Evolutionary conservation across 495 filamentous ascomycete genomes (phyloP).

Genomic region (Penicillium atrosanguineum): DNA sequence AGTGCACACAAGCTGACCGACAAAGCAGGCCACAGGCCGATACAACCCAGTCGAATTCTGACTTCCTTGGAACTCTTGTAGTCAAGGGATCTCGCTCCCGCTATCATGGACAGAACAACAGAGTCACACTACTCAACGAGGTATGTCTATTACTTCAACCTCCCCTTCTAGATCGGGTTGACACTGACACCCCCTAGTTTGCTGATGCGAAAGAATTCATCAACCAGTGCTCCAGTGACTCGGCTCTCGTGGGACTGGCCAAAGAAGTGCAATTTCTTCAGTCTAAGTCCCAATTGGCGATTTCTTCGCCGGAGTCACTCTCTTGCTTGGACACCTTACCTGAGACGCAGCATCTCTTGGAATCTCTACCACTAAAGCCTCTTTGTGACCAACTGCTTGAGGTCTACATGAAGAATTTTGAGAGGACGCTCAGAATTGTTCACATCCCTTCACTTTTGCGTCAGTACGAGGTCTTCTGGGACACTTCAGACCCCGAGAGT

Average conservation of each 20-base stretch:
- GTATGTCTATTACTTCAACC: slow-evolving; percentile 1
- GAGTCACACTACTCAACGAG: slow-evolving; percentile 24
- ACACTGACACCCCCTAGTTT: slow-evolving; percentile 15
- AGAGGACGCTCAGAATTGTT: slow-evolving; percentile 23
- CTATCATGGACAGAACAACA: slow-evolving; percentile 26
- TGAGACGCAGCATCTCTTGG: slow-evolving; percentile 15
- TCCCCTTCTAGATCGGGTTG: background rate
- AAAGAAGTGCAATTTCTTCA: slow-evolving; percentile 32
- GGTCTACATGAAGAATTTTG: slow-evolving; percentile 23
- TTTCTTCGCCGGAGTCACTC: slow-evolving; percentile 17
- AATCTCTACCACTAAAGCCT: slow-evolving; percentile 18
- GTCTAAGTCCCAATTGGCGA: slow-evolving; percentile 11
- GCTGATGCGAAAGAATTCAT: slow-evolving; percentile 25
- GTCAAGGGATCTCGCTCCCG: slow-evolving; percentile 26
- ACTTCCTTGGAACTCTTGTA: slow-evolving; percentile 18
- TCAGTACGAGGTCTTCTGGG: slow-evolving; percentile 23
- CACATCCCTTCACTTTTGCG: slow-evolving; percentile 25
- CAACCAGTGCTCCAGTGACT: slow-evolving; percentile 17
- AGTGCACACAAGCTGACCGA: background rate
- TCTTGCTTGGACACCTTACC: slow-evolving; percentile 12
- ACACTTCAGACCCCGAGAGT: background rate
- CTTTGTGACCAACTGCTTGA: slow-evolving; percentile 22
- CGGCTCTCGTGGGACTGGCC: slow-evolving; percentile 18
- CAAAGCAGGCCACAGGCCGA: slow-evolving; percentile 2
- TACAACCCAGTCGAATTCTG: background rate